Conservation (phyloP, 2,329 filamentous ascomycete species). For the Tolypocladium album region DNA sequence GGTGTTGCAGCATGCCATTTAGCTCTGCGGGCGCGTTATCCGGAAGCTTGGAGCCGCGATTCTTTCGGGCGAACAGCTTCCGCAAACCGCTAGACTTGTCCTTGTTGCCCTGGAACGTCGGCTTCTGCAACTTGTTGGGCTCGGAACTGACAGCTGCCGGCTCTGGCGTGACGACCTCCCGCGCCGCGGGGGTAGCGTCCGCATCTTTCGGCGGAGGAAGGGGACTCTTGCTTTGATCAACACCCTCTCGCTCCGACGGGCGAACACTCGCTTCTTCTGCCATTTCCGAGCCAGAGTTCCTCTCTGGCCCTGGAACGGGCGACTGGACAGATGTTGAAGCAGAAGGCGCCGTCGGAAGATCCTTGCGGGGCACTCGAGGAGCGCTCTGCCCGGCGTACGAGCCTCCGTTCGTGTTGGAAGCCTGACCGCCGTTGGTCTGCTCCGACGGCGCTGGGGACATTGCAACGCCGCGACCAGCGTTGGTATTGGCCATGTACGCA, state of each 20-base stretch:
- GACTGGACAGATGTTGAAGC: neutral
- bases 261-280: neutral
- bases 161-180: constrained; percentile 4
- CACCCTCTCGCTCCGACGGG: constrained; percentile 1
- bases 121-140: constrained; percentile 44
- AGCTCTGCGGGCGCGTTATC: constrained; percentile 41
- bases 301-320: neutral
- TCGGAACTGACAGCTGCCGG: constrained; percentile 9
- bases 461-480: constrained; percentile 55
- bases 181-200: neutral
- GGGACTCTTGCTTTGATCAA: neutral
- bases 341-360: constrained; percentile 8
- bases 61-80: constrained; percentile 57
- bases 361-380: constrained; percentile 33
- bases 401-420: constrained; percentile 1
- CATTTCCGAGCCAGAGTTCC: constrained; percentile 1
- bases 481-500: constrained; percentile 69
- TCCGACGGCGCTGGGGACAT: constrained; percentile 24
- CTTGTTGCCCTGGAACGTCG: constrained; percentile 21
- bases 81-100: constrained; percentile 42
- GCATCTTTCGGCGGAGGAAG: constrained; percentile 14
- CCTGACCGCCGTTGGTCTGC: constrained; percentile 14
- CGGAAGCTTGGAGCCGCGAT: constrained; percentile 44
- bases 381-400: constrained; percentile 3
- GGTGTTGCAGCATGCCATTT: constrained; percentile 37